These are phyloP conservation scores for Hygrophoropsis aurantiaca DNA, from an alignment of 768 basidiomycete species.

Conservation along the genomic window DNA sequence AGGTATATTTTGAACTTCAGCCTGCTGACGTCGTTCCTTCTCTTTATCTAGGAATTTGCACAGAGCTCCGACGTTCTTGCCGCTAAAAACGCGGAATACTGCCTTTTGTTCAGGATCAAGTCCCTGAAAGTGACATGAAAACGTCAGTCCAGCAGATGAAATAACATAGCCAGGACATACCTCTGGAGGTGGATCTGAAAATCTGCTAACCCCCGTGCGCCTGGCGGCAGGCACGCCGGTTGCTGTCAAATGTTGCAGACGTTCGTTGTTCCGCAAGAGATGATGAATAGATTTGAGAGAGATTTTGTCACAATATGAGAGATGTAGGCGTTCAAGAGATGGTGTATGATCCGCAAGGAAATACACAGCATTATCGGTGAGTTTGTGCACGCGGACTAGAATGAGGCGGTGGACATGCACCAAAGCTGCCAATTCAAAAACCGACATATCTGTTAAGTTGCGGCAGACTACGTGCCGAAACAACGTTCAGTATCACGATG, in stretches of 20 bases:
- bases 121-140: constrained; percentile 40
- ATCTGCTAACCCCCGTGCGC: constrained; percentile 67
- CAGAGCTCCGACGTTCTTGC: constrained; percentile 60
- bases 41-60: constrained; percentile 74
- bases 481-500: constrained; percentile 15
- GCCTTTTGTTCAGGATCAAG: constrained; percentile 65
- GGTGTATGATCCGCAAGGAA: constrained; percentile 72
- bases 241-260: constrained; percentile 72
- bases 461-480: constrained; percentile 60
- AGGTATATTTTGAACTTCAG: constrained; percentile 59
- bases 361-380: constrained; percentile 84
- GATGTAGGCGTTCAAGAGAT: constrained; percentile 75
- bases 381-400: constrained; percentile 73
- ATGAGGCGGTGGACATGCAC: constrained; percentile 72
- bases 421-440: constrained; percentile 76
- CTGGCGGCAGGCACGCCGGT: constrained; percentile 79
- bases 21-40: constrained; percentile 51
- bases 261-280: constrained; percentile 56
- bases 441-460: constrained; percentile 79
- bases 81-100: constrained; percentile 79
- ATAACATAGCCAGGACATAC: constrained; percentile 36
- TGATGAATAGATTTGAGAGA: constrained; percentile 75
- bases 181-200: constrained; percentile 70
- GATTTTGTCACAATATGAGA: constrained; percentile 84
- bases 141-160: neutral